Conservation (phyloP, 495 filamentous ascomycete genomes). For the Rusavskia elegans region DNA sequence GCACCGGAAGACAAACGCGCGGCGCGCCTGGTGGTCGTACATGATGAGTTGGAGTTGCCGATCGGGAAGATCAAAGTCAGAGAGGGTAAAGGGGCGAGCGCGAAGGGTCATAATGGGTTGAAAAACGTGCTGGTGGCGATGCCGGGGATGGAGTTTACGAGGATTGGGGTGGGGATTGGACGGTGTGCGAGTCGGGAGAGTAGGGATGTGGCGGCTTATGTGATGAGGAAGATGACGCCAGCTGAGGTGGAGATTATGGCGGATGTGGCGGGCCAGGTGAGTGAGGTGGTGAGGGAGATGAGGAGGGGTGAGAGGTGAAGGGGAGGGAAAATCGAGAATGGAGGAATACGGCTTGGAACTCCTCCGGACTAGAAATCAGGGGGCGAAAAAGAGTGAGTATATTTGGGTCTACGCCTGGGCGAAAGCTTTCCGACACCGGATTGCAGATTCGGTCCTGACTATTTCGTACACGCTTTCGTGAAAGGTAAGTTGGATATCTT, state of each 20-base stretch:
- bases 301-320: slow-evolving; percentile 25
- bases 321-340: not conserved
- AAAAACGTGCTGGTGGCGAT: slow-evolving; percentile 45
- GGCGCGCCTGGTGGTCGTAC: slow-evolving; percentile 51
- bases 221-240: slow-evolving; percentile 44
- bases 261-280: slow-evolving; percentile 30
- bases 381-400: not conserved
- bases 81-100: slow-evolving; percentile 28
- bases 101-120: slow-evolving; percentile 65
- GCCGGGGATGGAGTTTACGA: slow-evolving; percentile 16
- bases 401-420: too few species aligned
- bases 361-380: not conserved
- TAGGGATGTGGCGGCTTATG: slow-evolving; percentile 45
- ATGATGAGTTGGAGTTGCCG: slow-evolving; percentile 66
- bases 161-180: slow-evolving; percentile 58
- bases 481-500: too few species aligned
- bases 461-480: too few species aligned
- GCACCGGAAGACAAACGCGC: slow-evolving; percentile 13
- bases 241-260: slow-evolving; percentile 34
- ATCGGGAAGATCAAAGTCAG: slow-evolving; percentile 49
- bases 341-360: not conserved
- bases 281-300: slow-evolving; percentile 35
- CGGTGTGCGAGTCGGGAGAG: slow-evolving; percentile 43
- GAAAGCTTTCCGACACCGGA: too few species aligned
- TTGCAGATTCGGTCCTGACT: too few species aligned